A percentile compares a stretch with the other conserved stretches of the same genome.
phyloP scores from a whole-genome alignment of 805 yeast genomes.

The Spathaspora hagerdaliae region DNA sequence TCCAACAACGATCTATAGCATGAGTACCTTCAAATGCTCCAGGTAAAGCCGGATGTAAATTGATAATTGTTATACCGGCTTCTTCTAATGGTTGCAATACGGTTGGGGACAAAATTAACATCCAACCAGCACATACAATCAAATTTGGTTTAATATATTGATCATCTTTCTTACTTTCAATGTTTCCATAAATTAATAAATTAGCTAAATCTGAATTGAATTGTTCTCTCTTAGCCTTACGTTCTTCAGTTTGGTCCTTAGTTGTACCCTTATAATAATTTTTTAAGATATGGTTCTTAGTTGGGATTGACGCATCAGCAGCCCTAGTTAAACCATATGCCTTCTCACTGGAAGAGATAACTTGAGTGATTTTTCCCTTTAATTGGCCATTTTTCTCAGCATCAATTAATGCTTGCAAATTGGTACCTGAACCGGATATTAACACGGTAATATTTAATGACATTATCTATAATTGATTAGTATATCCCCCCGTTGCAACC shows the following conservation, averaged over 20 bases:
- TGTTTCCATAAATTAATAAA: conserved; percentile 50
- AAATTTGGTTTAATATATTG: conserved; percentile 63
- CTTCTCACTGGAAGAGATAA: conserved; percentile 77
- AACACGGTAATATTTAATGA: conserved; percentile 56
- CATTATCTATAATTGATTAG: conserved; percentile 1
- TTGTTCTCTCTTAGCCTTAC: conserved; percentile 58
- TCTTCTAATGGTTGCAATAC: conserved; percentile 64
- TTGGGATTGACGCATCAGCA: conserved; percentile 60
- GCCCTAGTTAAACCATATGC: conserved; percentile 91
- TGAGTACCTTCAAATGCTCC: conserved; percentile 96
- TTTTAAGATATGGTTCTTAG: conserved; percentile 67
- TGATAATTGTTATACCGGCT: conserved; percentile 73
- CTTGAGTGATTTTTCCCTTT: conserved; percentile 62
- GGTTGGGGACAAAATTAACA: conserved; percentile 80
- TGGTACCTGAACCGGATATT: conserved; percentile 95
- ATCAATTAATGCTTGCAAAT: conserved; percentile 90
- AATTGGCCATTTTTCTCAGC: conserved; percentile 43
- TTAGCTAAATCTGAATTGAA: conserved; percentile 80
- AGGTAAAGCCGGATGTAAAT: conserved; percentile 95
- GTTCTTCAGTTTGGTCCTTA: conserved; percentile 56
- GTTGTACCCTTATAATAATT: conserved; percentile 71
- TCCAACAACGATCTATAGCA: conserved; percentile 95
- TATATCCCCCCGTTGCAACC: background rate
- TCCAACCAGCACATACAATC: conserved; percentile 98
- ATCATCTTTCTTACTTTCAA: conserved; percentile 24